Evolutionary conservation across 768 basidiomycete genomes (phyloP), one percentile per base, ranked within the genome.

Genomic region (Naganishia kalamii): DNA sequence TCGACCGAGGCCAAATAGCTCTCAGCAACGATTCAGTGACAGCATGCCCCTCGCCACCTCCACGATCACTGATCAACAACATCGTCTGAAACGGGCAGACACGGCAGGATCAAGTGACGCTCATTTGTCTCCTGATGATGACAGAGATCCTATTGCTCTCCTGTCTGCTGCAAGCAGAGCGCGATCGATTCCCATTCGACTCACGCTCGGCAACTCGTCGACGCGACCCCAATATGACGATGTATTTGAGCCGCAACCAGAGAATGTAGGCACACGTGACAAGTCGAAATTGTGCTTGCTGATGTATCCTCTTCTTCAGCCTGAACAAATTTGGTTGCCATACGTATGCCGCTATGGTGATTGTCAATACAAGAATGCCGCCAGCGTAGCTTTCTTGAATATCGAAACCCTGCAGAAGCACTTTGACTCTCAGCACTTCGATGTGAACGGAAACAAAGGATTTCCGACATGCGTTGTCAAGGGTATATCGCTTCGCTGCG

Each of bases 271-370:
- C 29, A 21, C 21, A 11, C 3, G 10, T 23, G n/a, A 17, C 7
- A 29, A 37, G 23, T 37, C 40, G 21, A 37, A 19, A 2, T 19
- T 37, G 35, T 15, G 27, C 27, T 3, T 12, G 5, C 54, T 57
- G 54, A 57, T 25, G 21, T 5, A n/a, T 35, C 23, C 27, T 23
- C 40, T 44, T 44, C 11, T 44, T 13, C 23, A 57, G 54, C 54
- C 37, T 17, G 35, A 57, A 57, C n/a, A 40, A 27, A 21, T 57
- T 57, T 57, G 54, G 54, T 41, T 57, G 54, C 54, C 54, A 25
- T 57, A 23, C n/a, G 21, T 57, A 40, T 57, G 54, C 25, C 37
- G 32, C 7, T 57, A 57, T 21, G 54, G 54, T 3, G 54, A 57
- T 2, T 57, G 54, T 23, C 11, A 12, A 3, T 41, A 10, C 21